A percentile compares a stretch with the other conserved stretches of the same genome.
Conservation (phyloP, 1,139 yeast species). For the Kluyveromyces marxianus region DNA sequence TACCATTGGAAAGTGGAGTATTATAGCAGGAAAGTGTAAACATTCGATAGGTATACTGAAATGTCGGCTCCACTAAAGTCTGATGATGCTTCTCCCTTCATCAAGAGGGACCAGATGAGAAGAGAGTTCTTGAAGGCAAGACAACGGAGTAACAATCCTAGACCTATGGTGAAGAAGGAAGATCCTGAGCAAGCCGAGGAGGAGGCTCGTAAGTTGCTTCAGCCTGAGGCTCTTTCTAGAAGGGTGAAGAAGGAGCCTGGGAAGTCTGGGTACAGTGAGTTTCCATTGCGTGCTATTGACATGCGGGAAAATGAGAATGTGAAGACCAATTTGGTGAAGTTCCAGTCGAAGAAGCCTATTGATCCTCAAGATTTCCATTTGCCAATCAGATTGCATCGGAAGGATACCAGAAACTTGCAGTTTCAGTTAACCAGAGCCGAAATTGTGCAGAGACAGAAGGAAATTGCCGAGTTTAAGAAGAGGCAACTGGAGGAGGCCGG, state of each 20-base stretch:
- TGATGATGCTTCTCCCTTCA: conserved; percentile 28
- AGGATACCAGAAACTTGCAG: conserved; percentile 86
- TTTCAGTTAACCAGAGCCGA: conserved; percentile 66
- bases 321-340: conserved; percentile 74
- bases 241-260: conserved; percentile 16
- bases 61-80: conserved; percentile 11
- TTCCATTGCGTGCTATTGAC: conserved; percentile 59
- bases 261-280: conserved; percentile 31
- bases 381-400: conserved; percentile 83
- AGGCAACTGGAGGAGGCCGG: conserved; percentile 18
- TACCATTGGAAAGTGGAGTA: no score
- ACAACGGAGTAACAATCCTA: conserved; percentile 15
- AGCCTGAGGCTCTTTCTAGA: conserved; percentile 14
- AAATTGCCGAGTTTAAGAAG: conserved; percentile 32
- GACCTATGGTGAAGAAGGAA: conserved; percentile 26
- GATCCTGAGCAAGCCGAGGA: conserved; percentile 27
- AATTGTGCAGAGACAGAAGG: conserved; percentile 45
- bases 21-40: no score
- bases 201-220: conserved; percentile 19
- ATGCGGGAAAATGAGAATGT: conserved; percentile 65
- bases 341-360: conserved; percentile 64
- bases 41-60: neutral
- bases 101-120: conserved; percentile 30
- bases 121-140: conserved; percentile 28
- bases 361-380: conserved; percentile 69